phyloP scores from a whole-genome alignment of 208 protist genomes.

The Trypanosoma grayi region DNA sequence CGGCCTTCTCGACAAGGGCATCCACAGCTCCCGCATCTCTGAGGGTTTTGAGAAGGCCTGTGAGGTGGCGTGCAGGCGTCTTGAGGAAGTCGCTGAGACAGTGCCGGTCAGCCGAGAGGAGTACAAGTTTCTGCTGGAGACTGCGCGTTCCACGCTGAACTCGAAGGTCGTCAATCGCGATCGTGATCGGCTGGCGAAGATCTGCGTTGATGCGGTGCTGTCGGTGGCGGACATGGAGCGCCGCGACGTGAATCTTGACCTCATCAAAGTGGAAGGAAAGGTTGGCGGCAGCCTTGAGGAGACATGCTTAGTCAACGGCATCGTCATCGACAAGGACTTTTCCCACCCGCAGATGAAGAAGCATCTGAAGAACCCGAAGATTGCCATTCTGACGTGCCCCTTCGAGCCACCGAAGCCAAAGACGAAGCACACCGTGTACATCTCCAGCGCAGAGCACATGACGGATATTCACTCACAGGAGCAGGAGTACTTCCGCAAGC shows the following conservation, averaged over 20 bases:
- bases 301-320: constrained; percentile 97
- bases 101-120: constrained; percentile 82
- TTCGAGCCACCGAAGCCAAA: constrained; percentile 99
- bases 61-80: constrained; percentile 92
- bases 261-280: constrained; percentile 99
- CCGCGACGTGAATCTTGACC: constrained; percentile 99
- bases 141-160: constrained; percentile 98
- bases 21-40: constrained; percentile 98
- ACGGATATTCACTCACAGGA: constrained; percentile 96
- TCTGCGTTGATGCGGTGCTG: constrained; percentile 99
- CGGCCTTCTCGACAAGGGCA: constrained; percentile 96
- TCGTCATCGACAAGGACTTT: constrained; percentile 99
- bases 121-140: constrained; percentile 92
- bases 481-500: constrained; percentile 98
- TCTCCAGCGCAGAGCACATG: constrained; percentile 95
- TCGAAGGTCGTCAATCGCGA: constrained; percentile 99
- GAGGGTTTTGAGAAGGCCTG: constrained; percentile 98
- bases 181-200: constrained; percentile 96
- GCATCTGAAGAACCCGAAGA: constrained; percentile 97
- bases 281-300: constrained; percentile 98
- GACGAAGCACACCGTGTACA: constrained; percentile 99
- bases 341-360: constrained; percentile 97
- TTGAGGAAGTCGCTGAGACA: constrained; percentile 91
- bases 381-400: constrained; percentile 99
- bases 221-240: constrained; percentile 98